These are phyloP conservation scores for Annona squamosa DNA, from an alignment of 164 flowering plant genomes.

Conservation along the genomic window DNA sequence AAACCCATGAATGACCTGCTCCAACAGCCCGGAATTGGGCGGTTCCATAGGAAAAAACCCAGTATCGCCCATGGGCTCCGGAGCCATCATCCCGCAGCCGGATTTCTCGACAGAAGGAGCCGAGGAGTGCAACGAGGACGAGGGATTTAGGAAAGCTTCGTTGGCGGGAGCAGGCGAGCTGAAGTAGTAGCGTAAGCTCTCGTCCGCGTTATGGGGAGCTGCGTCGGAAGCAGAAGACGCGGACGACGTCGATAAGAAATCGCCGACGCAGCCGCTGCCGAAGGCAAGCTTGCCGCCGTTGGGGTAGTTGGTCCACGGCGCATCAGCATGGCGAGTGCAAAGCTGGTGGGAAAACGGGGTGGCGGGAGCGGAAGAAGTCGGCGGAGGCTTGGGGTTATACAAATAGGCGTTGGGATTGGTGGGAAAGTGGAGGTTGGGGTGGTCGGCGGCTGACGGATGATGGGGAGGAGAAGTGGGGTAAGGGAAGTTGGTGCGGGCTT, in stretches of 20 bases:
- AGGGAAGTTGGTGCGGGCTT: slow-evolving; percentile 77
- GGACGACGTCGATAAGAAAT: neutral
- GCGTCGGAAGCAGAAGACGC: neutral
- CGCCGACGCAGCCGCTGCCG: neutral
- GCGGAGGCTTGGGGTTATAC: neutral
- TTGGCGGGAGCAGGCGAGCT: slow-evolving; percentile 14
- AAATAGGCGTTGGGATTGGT: neutral
- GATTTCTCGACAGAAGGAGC: slow-evolving; percentile 2
- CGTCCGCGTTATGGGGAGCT: neutral
- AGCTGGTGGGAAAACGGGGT: neutral
- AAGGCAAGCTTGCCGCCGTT: neutral
- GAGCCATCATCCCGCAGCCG: neutral
- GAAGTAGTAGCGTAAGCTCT: slow-evolving; percentile 24
- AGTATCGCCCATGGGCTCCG: neutral
- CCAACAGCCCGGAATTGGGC: slow-evolving; percentile 54
- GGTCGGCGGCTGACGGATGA: slow-evolving; percentile 10
- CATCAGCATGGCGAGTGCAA: neutral
- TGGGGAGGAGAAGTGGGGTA: slow-evolving; percentile 34
- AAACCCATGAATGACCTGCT: slow-evolving; percentile 58
- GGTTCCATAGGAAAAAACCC: slow-evolving; percentile 45
- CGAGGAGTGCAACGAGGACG: slow-evolving; percentile 1
- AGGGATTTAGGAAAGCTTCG: slow-evolving; percentile 1
- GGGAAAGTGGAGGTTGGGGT: neutral
- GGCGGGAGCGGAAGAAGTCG: slow-evolving; percentile 1
- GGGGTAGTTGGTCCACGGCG: neutral